Evolutionary conservation across 2,329 filamentous ascomycete genomes (phyloP).

Genomic region (Cercospora citrullina): DNA sequence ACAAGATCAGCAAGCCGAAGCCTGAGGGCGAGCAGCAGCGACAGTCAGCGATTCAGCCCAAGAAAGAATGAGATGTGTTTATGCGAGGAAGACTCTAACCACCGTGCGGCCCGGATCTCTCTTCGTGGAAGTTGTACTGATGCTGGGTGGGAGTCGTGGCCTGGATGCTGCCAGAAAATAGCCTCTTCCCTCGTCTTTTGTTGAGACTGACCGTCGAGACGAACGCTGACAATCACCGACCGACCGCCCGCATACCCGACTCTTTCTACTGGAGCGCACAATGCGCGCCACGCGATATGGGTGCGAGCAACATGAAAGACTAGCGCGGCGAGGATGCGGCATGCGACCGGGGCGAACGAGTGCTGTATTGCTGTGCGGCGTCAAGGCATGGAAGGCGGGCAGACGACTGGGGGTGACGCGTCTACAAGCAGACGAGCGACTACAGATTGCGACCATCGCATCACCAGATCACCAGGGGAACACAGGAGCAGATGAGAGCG

Average conservation of each 20-base stretch:
- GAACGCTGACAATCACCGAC: not conserved
- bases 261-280: not conserved
- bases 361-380: not conserved
- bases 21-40: slow-evolving; percentile 4
- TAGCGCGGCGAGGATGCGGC: not conserved
- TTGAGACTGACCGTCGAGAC: not conserved
- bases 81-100: not conserved
- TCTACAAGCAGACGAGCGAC: not conserved
- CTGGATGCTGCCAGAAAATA: not conserved
- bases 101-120: no score
- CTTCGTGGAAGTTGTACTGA: not conserved
- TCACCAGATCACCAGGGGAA: not conserved
- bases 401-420: not conserved
- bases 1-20: slow-evolving; percentile 17
- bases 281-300: not conserved
- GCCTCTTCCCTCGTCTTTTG: not conserved
- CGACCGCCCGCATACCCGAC: not conserved
- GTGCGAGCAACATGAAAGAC: not conserved
- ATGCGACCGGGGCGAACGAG: not conserved
- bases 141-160: not conserved
- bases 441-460: not conserved
- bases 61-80: not conserved
- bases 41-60: slow-evolving; percentile 3
- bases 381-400: not conserved
- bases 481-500: not conserved